Base-by-base conservation (phyloP, 805 yeast species). In the Teunomyces tritomae region DNA sequence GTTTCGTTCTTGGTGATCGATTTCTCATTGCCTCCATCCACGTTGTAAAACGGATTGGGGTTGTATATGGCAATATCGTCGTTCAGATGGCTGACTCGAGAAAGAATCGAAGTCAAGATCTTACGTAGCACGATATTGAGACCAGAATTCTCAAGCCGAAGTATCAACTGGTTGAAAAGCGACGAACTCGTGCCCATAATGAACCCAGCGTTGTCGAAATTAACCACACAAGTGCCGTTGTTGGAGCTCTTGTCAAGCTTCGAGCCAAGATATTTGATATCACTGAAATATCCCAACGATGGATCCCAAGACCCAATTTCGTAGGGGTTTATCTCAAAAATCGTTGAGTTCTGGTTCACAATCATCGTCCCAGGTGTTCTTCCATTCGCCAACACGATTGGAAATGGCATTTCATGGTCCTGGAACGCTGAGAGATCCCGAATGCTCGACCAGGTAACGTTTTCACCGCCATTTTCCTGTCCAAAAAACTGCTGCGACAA, bases 321-420 rank as follows among this genome's bases (percentile, higher is more conserved):
- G 44, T 52, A 68, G 2, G 77, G 73, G 40, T 56, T 62, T 29
- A 70, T 53, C 47, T 72, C 76, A 48, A 66, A 68, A 3, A 72
- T 77, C 1, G 96, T 87, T 7, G 95, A 83, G 70, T 88, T 89
- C 28, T 67, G 61, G 50, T 78, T 74, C 43, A 86, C 68, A 43
- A 85, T 74, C 4, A 51, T 43, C 3, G 85, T 74, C 26, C 80
- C 81, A 8, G 88, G 88, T n/a, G 77, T 70, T 65, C 89, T 73
- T 43, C 87, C 88, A 58, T 82, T 82, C 10, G 76, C 63, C 17
- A 71, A 54, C 4, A 71, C 63, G 8, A 72, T 62, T 0, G 77
- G 76, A 48, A 55, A 72, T 20, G 77, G 77, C 67, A 71, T 61
- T 20, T 55, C 60, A 54, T 64, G 57, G 53, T 58, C 54, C 37